A percentile compares a stretch with the other conserved stretches of the same genome.
These are phyloP conservation scores for Trametes sanguinea DNA, from an alignment of 768 basidiomycete genomes.

Conservation along the genomic window DNA sequence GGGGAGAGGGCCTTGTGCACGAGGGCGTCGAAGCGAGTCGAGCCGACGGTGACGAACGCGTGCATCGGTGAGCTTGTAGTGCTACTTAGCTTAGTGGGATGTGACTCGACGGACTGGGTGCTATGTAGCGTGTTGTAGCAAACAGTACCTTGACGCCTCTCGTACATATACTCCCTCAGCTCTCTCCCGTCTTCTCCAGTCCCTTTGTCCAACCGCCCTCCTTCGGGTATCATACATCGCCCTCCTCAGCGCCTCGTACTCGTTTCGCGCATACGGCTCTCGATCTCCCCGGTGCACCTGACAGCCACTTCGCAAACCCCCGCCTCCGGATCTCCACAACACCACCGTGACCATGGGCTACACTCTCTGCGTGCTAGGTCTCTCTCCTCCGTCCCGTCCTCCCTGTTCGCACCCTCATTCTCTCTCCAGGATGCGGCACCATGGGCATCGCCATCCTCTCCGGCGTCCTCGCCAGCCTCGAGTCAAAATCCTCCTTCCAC, in stretches of 20 bases:
- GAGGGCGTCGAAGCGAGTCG: conserved; percentile 81
- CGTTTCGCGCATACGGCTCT: no score
- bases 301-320: background rate
- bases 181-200: conserved; percentile 3
- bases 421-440: conserved; percentile 86
- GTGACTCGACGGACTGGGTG: conserved; percentile 14
- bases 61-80: conserved; percentile 18
- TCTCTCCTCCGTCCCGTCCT: conserved; percentile 15
- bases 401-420: conserved; percentile 23
- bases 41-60: conserved; percentile 86
- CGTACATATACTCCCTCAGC: background rate
- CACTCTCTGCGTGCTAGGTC: conserved; percentile 86
- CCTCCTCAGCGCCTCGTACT: background rate
- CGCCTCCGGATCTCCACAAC: conserved; percentile 16
- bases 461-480: conserved; percentile 84
- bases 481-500: conserved; percentile 40
- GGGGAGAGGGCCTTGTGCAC: conserved; percentile 59
- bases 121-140: background rate
- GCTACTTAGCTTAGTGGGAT: background rate
- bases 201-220: background rate
- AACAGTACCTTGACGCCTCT: background rate
- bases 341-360: conserved; percentile 82
- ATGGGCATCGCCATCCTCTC: conserved; percentile 97
- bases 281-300: background rate
- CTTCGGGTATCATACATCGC: conserved; percentile 1